Conservation (phyloP, 306 rosid genomes). For the Vigna mungo region DNA sequence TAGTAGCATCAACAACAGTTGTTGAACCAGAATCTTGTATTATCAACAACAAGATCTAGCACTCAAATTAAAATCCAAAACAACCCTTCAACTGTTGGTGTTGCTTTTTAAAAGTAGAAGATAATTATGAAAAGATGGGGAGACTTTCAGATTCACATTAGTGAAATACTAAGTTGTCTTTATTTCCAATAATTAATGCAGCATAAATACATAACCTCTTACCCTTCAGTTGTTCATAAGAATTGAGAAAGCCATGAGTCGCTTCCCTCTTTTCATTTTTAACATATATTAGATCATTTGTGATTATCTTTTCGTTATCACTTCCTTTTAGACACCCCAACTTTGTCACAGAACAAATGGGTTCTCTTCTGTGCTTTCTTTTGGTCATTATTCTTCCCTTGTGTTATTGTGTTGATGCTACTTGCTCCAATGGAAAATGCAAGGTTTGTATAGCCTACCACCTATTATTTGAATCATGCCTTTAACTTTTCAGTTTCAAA, state of each 20-base stretch:
- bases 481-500: not conserved
- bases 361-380: slow-evolving; percentile 29
- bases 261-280: not conserved
- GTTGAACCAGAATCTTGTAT: too few relatives aligned
- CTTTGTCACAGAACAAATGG: slow-evolving; percentile 17
- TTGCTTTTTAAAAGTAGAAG: not conserved
- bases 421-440: slow-evolving; percentile 69
- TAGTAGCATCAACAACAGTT: too few relatives aligned
- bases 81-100: not conserved
- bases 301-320: not conserved
- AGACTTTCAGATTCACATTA: not conserved
- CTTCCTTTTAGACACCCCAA: slow-evolving; percentile 16
- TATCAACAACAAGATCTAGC: too few relatives aligned
- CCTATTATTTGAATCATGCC: not conserved
- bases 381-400: slow-evolving; percentile 35
- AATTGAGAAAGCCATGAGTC: not conserved
- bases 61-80: not conserved
- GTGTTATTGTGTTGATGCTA: slow-evolving; percentile 36
- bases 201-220: not conserved
- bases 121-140: not conserved
- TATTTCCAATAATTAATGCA: slow-evolving; percentile 6
- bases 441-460: slow-evolving; percentile 51
- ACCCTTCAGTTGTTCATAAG: not conserved
- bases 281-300: not conserved
- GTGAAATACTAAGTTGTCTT: not conserved